phyloP scores from a whole-genome alignment of 352 stramenopile species.

The Globisporangium barbulae region DNA sequence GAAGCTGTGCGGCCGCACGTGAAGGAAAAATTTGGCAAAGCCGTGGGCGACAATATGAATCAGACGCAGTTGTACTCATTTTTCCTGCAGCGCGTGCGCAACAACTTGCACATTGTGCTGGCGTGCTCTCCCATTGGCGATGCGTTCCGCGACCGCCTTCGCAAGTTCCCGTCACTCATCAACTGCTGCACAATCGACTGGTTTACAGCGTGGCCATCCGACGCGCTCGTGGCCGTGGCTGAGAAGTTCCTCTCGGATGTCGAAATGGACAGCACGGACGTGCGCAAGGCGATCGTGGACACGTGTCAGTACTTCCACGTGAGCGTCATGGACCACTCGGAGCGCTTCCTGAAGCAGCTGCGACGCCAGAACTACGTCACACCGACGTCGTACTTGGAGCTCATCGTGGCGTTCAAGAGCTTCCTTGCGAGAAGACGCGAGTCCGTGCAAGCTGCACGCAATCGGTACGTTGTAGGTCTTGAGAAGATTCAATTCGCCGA shows the following conservation, averaged over 20 bases:
- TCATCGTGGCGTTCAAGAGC: conserved; percentile 93
- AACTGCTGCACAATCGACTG: conserved; percentile 98
- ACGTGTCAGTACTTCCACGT: conserved; percentile 94
- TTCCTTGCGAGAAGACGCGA: conserved; percentile 82
- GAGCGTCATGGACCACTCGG: conserved; percentile 83
- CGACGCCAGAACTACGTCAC: conserved; percentile 95
- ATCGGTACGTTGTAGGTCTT: conserved; percentile 89
- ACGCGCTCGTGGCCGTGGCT: conserved; percentile 92
- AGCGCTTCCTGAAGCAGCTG: conserved; percentile 78
- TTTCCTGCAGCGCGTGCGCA: conserved; percentile 90
- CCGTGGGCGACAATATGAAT: conserved; percentile 90
- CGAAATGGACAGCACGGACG: conserved; percentile 76
- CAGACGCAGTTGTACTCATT: conserved; percentile 89
- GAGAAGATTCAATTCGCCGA: conserved; percentile 94
- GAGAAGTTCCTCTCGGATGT: conserved; percentile 91
- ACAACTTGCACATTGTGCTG: conserved; percentile 93
- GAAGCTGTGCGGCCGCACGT: conserved; percentile 89
- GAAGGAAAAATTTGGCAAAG: conserved; percentile 90
- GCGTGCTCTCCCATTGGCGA: conserved; percentile 94
- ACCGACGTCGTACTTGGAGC: conserved; percentile 93
- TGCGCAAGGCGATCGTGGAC: conserved; percentile 83
- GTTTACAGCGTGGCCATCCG: conserved; percentile 94
- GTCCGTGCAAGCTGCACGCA: conserved; percentile 77
- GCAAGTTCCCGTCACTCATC: conserved; percentile 95
- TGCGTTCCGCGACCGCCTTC: conserved; percentile 91